Evolutionary conservation across 2,329 filamentous ascomycete species (phyloP).

Genomic region (Hypomyces rosellus): DNA sequence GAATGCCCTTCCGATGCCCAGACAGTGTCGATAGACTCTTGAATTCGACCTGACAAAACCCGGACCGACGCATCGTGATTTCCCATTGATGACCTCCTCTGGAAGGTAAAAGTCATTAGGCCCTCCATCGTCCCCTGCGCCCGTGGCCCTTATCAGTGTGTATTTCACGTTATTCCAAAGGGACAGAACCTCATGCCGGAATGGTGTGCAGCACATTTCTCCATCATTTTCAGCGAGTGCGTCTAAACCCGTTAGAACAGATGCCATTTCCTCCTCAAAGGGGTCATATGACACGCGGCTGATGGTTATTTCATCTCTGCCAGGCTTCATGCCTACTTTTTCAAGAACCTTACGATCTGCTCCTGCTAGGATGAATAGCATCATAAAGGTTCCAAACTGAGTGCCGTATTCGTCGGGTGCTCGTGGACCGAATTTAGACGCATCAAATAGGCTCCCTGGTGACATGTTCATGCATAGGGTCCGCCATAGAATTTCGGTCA

Average conservation of each 20-base stretch:
- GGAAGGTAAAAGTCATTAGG: constrained; percentile 17
- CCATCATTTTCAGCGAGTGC: constrained; percentile 14
- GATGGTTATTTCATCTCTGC: constrained; percentile 5
- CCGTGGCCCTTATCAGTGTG: constrained; percentile 14
- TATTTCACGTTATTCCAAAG: constrained; percentile 17
- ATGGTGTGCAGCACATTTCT: constrained; percentile 12
- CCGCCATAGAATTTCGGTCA: constrained; percentile 19
- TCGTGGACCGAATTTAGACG: constrained; percentile 7
- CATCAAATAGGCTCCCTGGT: constrained; percentile 15
- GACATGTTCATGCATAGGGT: constrained; percentile 23
- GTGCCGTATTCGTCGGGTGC: constrained; percentile 16
- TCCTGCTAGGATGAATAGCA: constrained; percentile 22
- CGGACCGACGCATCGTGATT: constrained; percentile 15
- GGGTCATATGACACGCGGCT: constrained; percentile 15
- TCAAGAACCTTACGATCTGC: constrained; percentile 28
- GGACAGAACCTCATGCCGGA: constrained; percentile 15
- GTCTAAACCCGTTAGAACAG: constrained; percentile 16
- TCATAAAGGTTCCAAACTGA: constrained; percentile 18
- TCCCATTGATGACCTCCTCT: constrained; percentile 12
- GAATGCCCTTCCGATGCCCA: constrained; percentile 15
- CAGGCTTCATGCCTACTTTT: constrained; percentile 22
- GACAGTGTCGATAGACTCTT: constrained; percentile 14
- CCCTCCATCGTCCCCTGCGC: constrained; percentile 10
- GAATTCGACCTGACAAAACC: constrained; percentile 14
- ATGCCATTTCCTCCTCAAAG: constrained; percentile 15